Percentiles rank a stretch among this genome's conserved stretches.
phyloP scores from a whole-genome alignment of 2,329 filamentous ascomycete species.

The Zopfia rhizophila region DNA sequence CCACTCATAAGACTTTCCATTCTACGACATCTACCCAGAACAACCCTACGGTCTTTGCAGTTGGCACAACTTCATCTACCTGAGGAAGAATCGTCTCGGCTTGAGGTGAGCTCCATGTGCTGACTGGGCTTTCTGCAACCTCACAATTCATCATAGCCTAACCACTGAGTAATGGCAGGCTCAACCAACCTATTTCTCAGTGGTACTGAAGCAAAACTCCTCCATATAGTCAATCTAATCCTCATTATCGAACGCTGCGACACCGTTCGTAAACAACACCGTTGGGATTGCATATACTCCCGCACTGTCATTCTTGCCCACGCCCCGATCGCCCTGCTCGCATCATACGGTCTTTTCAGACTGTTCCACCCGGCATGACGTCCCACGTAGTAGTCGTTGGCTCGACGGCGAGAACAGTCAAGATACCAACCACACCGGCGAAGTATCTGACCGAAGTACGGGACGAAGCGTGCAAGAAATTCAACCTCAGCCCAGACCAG shows the following conservation, averaged over 20 bases:
- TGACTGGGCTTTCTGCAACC: conserved; percentile 3
- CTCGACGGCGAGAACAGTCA: conserved; percentile 78
- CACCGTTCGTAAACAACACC: conserved; percentile 34
- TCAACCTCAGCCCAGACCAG: conserved; percentile 76
- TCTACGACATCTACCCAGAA: background rate
- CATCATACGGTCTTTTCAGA: conserved; percentile 38
- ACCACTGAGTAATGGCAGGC: conserved; percentile 42
- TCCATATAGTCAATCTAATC: conserved; percentile 44
- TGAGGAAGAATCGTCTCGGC: background rate
- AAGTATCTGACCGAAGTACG: conserved; percentile 87
- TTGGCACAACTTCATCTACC: too few relatives aligned
- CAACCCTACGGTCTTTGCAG: too few relatives aligned
- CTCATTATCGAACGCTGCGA: conserved; percentile 42
- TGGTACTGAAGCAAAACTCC: conserved; percentile 43
- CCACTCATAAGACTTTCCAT: too few relatives aligned
- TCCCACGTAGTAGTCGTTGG: conserved; percentile 90
- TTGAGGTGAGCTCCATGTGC: background rate
- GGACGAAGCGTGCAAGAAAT: conserved; percentile 85
- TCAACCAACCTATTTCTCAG: conserved; percentile 42
- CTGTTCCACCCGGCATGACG: conserved; percentile 69
- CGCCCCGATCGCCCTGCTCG: conserved; percentile 35
- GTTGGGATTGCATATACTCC: conserved; percentile 39
- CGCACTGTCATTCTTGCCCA: conserved; percentile 36
- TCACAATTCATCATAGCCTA: conserved; percentile 25
- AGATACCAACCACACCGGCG: conserved; percentile 82